phyloP scores from a whole-genome alignment of 2,329 filamentous ascomycete genomes.

The Simplicillium aogashimaense region DNA sequence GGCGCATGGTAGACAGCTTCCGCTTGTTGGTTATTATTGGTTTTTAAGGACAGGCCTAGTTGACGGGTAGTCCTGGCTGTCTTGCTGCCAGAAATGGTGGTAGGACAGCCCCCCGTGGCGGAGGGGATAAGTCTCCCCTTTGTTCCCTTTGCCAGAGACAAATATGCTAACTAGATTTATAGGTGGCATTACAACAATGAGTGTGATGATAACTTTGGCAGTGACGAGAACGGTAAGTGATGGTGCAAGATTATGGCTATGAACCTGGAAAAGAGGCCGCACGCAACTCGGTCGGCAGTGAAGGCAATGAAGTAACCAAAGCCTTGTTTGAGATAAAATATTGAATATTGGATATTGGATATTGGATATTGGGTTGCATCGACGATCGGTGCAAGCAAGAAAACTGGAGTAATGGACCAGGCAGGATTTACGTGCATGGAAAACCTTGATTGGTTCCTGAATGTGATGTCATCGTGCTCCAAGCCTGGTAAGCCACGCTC shows the following conservation, averaged over 20 bases:
- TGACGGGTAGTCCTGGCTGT: slow-evolving; percentile 36
- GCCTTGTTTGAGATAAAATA: neutral
- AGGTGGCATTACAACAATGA: too few relatives aligned
- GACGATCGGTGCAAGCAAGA: slow-evolving; percentile 8
- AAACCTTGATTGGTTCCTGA: neutral
- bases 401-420: slow-evolving; percentile 10
- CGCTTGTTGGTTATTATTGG: slow-evolving; percentile 7
- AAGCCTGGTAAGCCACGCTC: neutral
- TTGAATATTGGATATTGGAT: neutral
- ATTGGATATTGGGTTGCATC: too few relatives aligned
- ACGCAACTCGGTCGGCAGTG: too few relatives aligned
- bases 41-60: slow-evolving; percentile 24
- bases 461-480: neutral
- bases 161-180: neutral
- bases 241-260: too few relatives aligned
- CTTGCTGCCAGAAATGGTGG: slow-evolving; percentile 39
- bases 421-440: slow-evolving; percentile 3
- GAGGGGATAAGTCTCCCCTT: slow-evolving; percentile 38
- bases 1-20: slow-evolving; percentile 11
- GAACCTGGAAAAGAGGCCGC: too few relatives aligned
- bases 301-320: too few relatives aligned
- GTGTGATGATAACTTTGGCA: too few relatives aligned
- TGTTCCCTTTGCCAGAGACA: neutral
- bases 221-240: too few relatives aligned
- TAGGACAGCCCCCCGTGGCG: slow-evolving; percentile 32